Base-by-base conservation (phyloP, 192 early-diverging fungal species). In the Entomortierella parvispora region DNA sequence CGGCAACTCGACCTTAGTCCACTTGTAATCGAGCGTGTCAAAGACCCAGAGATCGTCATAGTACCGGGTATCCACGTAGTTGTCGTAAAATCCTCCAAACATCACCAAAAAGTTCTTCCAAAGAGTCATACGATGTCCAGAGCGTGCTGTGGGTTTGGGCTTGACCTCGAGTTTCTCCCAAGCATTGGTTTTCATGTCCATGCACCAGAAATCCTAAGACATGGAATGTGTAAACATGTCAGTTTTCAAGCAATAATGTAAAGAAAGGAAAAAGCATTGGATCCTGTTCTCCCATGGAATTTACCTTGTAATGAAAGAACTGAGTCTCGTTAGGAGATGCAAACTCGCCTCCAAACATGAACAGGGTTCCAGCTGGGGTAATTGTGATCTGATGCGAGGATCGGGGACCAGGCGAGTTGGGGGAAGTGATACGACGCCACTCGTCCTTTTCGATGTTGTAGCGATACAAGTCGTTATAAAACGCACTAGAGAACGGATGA, bases 371-470 rank as follows among this genome's bases (percentile, higher is more conserved):
- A 23, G 83, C 69, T 17, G 87, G 71, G n/a, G 84, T 86, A 55
- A 85, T 83, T 31, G 83, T 86, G 22, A 87, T 67, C 75, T 93
- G 92, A 50, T 93, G 92, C 4, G 88, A 87, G 2, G 85, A 89
- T 12, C 92, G 77, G 12, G 92, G 92, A 18, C 86, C 87, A 15
- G 92, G 92, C 7, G 81, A 69, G 62, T 90, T 87, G 9, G 92
- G 88, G 0, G 82, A 85, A 1, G 84, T 86, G 50, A 88, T 85
- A 68, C 84, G 85, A 25, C 84, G 74, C 91, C 91, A 92, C 64
- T 90, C 91, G 32, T 90, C 83, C 78, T 93, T 93, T 43, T 90
- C 90, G 29, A 86, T 87, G 68, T 87, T 88, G 75, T 89, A 92
- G 28, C 84, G 72, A 65, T 88, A 92, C 43, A 91, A 77, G 56